A percentile compares a stretch with the other conserved stretches of the same genome.
Conservation (phyloP, 148 eudicot species). For the Diospyros lotus region DNA sequence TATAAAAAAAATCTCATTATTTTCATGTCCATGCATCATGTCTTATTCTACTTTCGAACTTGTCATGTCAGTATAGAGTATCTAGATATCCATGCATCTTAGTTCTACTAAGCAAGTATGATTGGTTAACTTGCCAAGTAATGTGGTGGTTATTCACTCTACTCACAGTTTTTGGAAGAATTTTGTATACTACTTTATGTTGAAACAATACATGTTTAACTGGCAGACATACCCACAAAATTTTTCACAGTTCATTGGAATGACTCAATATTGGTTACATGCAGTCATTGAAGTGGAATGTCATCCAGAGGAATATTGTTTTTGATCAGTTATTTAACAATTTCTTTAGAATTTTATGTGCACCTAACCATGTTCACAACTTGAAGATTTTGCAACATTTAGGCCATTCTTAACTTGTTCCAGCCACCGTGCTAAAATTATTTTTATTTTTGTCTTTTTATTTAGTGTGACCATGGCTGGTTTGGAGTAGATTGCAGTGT, state of each 20-base stretch:
- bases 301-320: background rate
- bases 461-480: conserved; percentile 86
- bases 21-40: no score
- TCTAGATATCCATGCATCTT: no score
- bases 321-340: background rate
- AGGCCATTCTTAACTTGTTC: background rate
- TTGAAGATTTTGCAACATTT: background rate
- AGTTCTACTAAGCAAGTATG: no score
- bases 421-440: background rate
- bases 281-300: background rate
- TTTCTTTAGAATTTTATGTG: background rate
- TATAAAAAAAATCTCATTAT: no score
- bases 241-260: background rate
- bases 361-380: background rate
- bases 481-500: conserved; percentile 91
- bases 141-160: background rate
- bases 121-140: background rate
- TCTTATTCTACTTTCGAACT: no score
- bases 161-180: background rate
- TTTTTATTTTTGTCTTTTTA: background rate
- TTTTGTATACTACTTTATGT: background rate
- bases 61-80: no score
- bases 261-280: background rate
- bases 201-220: background rate
- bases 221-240: background rate